Conservation (phyloP, 2,329 filamentous ascomycete genomes). For the Alternaria brassicae region DNA sequence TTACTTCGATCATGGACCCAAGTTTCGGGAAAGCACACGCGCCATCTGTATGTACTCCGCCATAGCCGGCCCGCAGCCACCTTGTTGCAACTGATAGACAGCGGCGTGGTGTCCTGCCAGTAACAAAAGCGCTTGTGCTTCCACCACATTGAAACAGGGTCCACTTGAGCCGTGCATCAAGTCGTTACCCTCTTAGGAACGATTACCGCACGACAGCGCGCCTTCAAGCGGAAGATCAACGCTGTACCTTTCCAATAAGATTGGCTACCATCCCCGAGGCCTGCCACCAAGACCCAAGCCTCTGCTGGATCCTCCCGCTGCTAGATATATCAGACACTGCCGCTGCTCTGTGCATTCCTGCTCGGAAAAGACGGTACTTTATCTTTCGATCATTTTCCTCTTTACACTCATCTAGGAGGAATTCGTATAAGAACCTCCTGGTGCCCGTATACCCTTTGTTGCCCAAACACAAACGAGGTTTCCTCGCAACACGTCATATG, state of each 20-base stretch:
- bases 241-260: conserved; percentile 40
- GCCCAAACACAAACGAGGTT: conserved; percentile 18
- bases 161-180: conserved; percentile 30
- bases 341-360: conserved; percentile 29
- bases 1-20: conserved; percentile 33
- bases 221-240: conserved; percentile 44
- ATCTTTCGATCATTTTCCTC: conserved; percentile 12
- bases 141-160: conserved; percentile 37
- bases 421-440: conserved; percentile 14
- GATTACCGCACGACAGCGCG: conserved; percentile 34
- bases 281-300: conserved; percentile 32
- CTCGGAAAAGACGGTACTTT: conserved; percentile 19
- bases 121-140: conserved; percentile 24
- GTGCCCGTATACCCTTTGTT: conserved; percentile 6
- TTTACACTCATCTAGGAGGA: conserved; percentile 8
- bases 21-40: conserved; percentile 22
- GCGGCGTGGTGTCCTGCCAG: conserved; percentile 23
- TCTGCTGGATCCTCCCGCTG: conserved; percentile 42
- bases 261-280: conserved; percentile 34
- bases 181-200: conserved; percentile 31
- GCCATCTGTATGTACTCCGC: conserved; percentile 24
- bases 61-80: conserved; percentile 37
- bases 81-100: conserved; percentile 36
- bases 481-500: conserved; percentile 40
- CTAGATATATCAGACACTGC: conserved; percentile 43